These are phyloP conservation scores for Calvatia gigantea DNA, from an alignment of 768 basidiomycete species.

Conservation along the genomic window DNA sequence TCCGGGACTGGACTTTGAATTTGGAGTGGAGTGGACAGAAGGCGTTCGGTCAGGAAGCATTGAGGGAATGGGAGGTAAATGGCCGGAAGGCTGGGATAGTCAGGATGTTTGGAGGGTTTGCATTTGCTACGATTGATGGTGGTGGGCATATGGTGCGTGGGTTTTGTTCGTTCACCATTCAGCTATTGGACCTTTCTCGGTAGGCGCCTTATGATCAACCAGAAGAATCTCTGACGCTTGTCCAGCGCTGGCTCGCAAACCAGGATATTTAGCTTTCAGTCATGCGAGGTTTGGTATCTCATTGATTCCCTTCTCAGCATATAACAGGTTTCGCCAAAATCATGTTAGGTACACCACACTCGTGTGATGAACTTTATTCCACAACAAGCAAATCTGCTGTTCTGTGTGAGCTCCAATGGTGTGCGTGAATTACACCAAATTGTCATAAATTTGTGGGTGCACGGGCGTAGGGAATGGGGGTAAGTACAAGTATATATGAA, in stretches of 20 bases:
- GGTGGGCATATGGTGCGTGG: constrained; percentile 68
- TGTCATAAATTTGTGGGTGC: not conserved
- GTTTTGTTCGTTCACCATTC: not conserved
- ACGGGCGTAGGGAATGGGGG: too few species aligned
- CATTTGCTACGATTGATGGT: constrained; percentile 58
- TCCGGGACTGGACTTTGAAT: constrained; percentile 64
- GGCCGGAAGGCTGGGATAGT: constrained; percentile 37
- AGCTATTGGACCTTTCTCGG: not conserved
- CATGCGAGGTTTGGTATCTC: too few species aligned
- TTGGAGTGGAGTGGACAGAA: constrained; percentile 69
- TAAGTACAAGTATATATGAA: too few species aligned
- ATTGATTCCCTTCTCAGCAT: too few species aligned
- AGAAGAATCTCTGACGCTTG: constrained; percentile 45
- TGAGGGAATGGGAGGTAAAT: constrained; percentile 59
- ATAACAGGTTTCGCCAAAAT: too few species aligned
- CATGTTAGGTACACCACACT: too few species aligned
- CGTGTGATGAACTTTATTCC: too few species aligned
- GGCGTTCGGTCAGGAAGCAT: constrained; percentile 34
- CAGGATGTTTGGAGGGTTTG: constrained; percentile 45
- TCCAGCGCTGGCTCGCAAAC: constrained; percentile 44
- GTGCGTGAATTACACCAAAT: not conserved
- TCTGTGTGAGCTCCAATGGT: too few species aligned
- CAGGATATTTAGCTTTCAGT: constrained; percentile 18
- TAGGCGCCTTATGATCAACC: constrained; percentile 67
- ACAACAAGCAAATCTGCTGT: not conserved